These are phyloP conservation scores for Fusarium lateritium DNA, from an alignment of 2,329 filamentous ascomycete genomes.

Conservation along the genomic window DNA sequence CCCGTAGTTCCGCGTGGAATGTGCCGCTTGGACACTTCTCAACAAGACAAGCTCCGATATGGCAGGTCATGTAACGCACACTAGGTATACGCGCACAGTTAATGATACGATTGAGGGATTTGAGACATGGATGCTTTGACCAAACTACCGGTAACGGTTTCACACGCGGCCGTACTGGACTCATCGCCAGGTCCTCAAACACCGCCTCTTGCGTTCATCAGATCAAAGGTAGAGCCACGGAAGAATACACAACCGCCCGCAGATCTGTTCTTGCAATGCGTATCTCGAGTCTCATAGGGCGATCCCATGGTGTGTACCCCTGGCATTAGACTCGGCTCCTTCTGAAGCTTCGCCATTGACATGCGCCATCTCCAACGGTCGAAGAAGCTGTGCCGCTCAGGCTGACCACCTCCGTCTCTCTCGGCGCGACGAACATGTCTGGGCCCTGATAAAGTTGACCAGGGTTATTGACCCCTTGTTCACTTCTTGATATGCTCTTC, in stretches of 20 bases:
- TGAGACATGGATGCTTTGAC: conserved; percentile 12
- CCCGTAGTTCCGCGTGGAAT: neutral
- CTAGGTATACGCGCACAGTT: neutral
- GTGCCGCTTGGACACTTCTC: neutral
- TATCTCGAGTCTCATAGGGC: neutral
- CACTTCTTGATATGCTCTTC: neutral
- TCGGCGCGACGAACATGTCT: conserved; percentile 23
- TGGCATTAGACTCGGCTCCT: conserved; percentile 11
- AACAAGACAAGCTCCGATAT: neutral
- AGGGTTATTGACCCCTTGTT: conserved; percentile 26
- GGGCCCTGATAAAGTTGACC: conserved; percentile 14
- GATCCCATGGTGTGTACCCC: conserved; percentile 9
- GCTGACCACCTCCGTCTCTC: conserved; percentile 17
- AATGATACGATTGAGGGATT: conserved; percentile 8
- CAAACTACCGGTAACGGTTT: conserved; percentile 18
- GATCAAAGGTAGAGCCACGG: neutral
- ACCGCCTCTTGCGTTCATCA: neutral
- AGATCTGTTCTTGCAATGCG: neutral
- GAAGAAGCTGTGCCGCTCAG: conserved; percentile 30
- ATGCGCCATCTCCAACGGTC: conserved; percentile 19
- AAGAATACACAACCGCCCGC: neutral
- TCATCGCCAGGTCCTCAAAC: neutral
- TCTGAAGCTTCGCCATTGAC: conserved; percentile 20
- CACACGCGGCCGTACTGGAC: neutral
- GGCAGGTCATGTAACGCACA: neutral